phyloP scores from a whole-genome alignment of 768 basidiomycete genomes.

The Mycena rebaudengoi region DNA sequence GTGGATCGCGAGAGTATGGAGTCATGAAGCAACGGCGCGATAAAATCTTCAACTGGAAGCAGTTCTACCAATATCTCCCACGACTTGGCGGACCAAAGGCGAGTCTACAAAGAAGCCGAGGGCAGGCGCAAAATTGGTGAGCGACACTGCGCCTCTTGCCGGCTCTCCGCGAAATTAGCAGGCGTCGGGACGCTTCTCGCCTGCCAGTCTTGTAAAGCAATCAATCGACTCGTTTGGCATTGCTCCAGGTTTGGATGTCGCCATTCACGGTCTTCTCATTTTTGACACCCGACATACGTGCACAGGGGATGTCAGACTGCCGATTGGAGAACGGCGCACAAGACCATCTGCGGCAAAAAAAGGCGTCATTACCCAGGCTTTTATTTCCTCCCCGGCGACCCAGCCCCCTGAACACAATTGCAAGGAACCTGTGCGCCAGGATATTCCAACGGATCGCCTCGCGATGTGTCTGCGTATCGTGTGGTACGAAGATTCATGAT shows the following conservation, averaged over 20 bases:
- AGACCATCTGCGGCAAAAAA: constrained; percentile 19
- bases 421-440: no score
- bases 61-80: neutral
- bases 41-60: neutral
- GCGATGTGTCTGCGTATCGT: no score
- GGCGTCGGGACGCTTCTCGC: constrained; percentile 3
- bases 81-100: neutral
- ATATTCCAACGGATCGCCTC: no score
- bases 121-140: neutral
- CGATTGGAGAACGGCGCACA: constrained; percentile 22
- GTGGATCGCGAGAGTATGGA: constrained; percentile 12
- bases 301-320: constrained; percentile 17
- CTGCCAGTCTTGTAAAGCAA: constrained; percentile 4
- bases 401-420: no score
- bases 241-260: constrained; percentile 24
- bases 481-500: no score
- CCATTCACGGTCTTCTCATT: no score
- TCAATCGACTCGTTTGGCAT: constrained; percentile 14
- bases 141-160: constrained; percentile 17
- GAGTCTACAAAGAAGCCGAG: neutral
- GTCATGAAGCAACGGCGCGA: neutral
- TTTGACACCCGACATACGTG: no score
- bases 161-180: neutral
- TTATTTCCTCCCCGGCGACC: no score
- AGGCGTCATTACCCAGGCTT: no score